Evolutionary conservation across 73 alveolate species (phyloP).

Genomic region (Durusdinium trenchii): DNA sequence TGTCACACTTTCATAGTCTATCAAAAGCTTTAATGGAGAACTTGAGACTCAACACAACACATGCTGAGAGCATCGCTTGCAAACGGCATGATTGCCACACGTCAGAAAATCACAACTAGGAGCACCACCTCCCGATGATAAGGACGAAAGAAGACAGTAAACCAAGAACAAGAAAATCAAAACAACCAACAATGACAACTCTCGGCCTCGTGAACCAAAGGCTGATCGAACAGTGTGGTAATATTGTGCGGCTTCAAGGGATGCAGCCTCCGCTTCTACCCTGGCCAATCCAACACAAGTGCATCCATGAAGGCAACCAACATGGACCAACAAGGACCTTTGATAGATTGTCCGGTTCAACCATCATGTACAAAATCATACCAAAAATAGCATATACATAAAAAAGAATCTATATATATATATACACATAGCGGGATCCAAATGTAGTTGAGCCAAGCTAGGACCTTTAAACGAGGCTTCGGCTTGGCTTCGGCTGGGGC

Average conservation of each 20-base stretch:
- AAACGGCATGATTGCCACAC: conserved; percentile 61
- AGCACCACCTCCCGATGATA: conserved; percentile 40
- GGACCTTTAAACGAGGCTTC: no score
- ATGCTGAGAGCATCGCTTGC: conserved; percentile 24
- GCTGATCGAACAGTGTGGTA: conserved; percentile 70
- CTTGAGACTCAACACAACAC: not conserved
- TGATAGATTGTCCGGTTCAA: no score
- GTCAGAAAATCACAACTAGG: conserved; percentile 58
- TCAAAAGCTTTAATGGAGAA: not conserved
- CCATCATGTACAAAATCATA: no score
- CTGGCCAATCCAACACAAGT: no score
- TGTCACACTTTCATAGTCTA: not conserved
- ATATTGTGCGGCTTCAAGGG: conserved; percentile 56
- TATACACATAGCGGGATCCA: no score
- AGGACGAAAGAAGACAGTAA: not conserved
- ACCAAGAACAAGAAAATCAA: not conserved
- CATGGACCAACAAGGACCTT: no score
- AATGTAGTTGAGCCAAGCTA: no score
- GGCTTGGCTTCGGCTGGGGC: no score
- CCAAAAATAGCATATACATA: no score
- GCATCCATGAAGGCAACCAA: no score
- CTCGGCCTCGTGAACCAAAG: conserved; percentile 52
- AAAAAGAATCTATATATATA: no score
- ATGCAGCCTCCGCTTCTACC: conserved; percentile 76
- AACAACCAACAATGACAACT: not conserved